Conservation (phyloP, 2,329 filamentous ascomycete species). For the Xylaria sp. region DNA sequence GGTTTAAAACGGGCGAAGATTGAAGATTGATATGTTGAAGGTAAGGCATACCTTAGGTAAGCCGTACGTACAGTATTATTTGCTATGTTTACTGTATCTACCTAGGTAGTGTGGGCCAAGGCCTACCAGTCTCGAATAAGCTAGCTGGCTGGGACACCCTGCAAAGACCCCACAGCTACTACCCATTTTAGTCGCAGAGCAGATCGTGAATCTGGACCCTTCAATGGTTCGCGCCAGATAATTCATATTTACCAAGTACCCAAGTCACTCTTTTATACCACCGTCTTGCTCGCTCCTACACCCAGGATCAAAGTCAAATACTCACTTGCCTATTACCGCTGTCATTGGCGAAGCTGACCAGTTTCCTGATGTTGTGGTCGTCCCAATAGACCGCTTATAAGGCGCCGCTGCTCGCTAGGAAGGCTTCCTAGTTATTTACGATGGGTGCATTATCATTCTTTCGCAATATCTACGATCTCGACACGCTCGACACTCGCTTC, state of each 20-base stretch:
- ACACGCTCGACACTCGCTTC: conserved; percentile 72
- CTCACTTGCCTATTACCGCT: neutral
- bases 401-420: conserved; percentile 38
- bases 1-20: neutral
- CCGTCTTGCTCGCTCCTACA: neutral
- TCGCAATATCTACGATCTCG: conserved; percentile 69
- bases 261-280: conserved; percentile 24
- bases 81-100: too few species aligned
- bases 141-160: too few species aligned
- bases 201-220: neutral
- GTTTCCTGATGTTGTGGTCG: conserved; percentile 37
- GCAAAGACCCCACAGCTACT: too few species aligned
- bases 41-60: too few species aligned
- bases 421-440: conserved; percentile 35
- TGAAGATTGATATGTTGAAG: too few species aligned
- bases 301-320: neutral
- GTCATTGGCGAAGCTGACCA: neutral
- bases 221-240: neutral
- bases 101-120: too few species aligned
- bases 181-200: neutral
- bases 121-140: too few species aligned
- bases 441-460: conserved; percentile 55
- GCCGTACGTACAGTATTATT: too few species aligned
- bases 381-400: conserved; percentile 21
- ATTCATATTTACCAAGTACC: neutral